phyloP scores from a whole-genome alignment of 345 rosid genomes.

The Dipteronia dyeriana region DNA sequence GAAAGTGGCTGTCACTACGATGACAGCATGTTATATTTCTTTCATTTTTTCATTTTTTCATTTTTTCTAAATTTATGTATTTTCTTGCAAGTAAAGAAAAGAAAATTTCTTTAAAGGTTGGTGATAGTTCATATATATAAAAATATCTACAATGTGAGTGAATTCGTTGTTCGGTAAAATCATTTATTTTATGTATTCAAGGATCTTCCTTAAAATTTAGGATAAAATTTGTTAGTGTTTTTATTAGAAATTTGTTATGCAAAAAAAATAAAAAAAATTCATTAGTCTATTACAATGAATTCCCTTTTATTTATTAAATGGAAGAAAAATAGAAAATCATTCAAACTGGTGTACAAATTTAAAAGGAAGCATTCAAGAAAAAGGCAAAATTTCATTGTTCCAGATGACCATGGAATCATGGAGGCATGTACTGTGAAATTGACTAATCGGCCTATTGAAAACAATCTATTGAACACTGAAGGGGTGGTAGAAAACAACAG shows the following conservation, averaged over 20 bases:
- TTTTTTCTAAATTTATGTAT: neutral
- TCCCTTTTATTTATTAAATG: no score
- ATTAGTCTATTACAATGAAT: no score
- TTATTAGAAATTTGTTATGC: no score
- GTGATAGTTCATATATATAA: no score
- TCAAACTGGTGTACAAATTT: neutral
- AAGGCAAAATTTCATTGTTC: neutral
- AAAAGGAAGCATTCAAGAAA: neutral
- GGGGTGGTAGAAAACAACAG: neutral
- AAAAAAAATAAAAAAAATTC: no score
- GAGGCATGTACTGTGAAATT: neutral
- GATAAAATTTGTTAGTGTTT: neutral
- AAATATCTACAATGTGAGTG: neutral
- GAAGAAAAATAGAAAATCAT: no score
- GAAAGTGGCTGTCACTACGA: conserved; percentile 30
- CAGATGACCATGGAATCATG: no score
- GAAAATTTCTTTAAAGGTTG: neutral
- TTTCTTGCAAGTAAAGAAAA: conserved; percentile 32
- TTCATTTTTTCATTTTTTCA: neutral
- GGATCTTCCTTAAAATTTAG: neutral
- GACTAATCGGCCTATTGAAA: neutral
- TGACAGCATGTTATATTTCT: conserved; percentile 15
- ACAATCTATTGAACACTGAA: neutral
- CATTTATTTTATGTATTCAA: neutral
- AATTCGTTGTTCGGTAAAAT: neutral